Base-by-base conservation (phyloP, 2,329 filamentous ascomycete genomes). In the Cytospora leucostoma region DNA sequence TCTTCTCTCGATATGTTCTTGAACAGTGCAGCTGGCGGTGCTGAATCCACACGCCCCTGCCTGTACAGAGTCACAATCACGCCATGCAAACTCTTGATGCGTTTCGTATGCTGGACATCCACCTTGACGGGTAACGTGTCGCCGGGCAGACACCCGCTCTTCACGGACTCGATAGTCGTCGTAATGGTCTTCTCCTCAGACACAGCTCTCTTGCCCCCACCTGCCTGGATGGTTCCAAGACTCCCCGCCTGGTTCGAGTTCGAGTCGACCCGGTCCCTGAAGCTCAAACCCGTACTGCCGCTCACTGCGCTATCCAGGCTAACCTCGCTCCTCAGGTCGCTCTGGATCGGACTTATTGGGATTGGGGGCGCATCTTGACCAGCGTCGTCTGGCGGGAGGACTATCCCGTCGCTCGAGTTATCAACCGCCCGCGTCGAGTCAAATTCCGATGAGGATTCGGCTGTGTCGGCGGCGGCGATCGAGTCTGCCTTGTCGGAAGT, bases 51-150 rank as follows among this genome's bases (percentile, higher is more conserved):
- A 65, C 92, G 88, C 32, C 93, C 93, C 74, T 96, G 91, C 52
- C 95, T 87, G 74, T 96, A 97, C 10, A 99, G 80, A 1, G 95
- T 98, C 53, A 97, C 87, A 65, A 98, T 95, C 55, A 98, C 90
- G 8, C 95, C 94, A 69, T 94, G 91, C 77, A 97, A 83, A 73
- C 93, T 98, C 78, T 94, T 92, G 71, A 98, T 86, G 63, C 88
- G 85, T 74, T 96, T 96, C 65, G 90, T 94, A 73, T 98, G 95
- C 67, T 92, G 89, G 65, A 99, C 88, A 0, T 84, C 87, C 59
- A 98, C 88, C 70, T 86, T 89, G 60, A 98, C 84, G 0, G 91
- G 88, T 51, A 98, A 81, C 32, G 85, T 85, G 70, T 98, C 95
- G 17, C 95, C 95, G 0, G 93, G 88, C 15, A 98, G 80, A 72